Evolutionary conservation across 768 basidiomycete species (phyloP), one percentile per base, ranked within the genome.

Genomic region (Naganishia vaughanmartiniae): DNA sequence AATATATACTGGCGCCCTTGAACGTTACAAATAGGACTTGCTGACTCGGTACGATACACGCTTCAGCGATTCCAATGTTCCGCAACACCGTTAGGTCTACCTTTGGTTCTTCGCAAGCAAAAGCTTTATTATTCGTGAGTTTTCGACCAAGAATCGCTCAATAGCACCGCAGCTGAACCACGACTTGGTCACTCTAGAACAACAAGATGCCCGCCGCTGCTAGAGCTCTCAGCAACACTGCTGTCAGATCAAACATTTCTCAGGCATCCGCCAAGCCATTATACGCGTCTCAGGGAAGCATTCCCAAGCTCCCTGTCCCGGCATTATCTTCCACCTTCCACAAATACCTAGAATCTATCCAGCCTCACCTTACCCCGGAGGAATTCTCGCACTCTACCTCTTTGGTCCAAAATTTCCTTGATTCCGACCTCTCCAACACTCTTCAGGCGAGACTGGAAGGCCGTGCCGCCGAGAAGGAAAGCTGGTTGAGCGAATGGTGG

Each of bases 401-500:
- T 0, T 83, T 84, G 17, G 90, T 92, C 1, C 82, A 86, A 2
- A 82, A 84, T 0, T 98, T 98, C 80, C 82, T 91, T 24, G 75
- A 83, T 12, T 91, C 90, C 0, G 86, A 89, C 0, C 86, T 87
- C 65, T 88, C 87, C 0, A 84, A 85, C 19, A 86, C 87, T 68
- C 85, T 98, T 15, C 95, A 98, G 82, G 80, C 83, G 42, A 85
- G 96, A 2, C 85, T 98, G 39, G 85, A 91, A 77, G 84, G 86
- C 26, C 87, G 93, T 1, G 92, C 93, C 21, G 70, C 87, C 30
- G 78, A 73, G 19, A 85, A 83, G 54, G 83, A 85, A 45, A 93
- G 86, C 83, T 99, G 96, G 96, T 85, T 99, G n/a, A 86, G 87
- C 56, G 92, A 95, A 65, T 99, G 96, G 96, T 99, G 95, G 95